Conservation (phyloP, 192 early-diverging fungal genomes). For the Phlyctochytrium planicorne region DNA sequence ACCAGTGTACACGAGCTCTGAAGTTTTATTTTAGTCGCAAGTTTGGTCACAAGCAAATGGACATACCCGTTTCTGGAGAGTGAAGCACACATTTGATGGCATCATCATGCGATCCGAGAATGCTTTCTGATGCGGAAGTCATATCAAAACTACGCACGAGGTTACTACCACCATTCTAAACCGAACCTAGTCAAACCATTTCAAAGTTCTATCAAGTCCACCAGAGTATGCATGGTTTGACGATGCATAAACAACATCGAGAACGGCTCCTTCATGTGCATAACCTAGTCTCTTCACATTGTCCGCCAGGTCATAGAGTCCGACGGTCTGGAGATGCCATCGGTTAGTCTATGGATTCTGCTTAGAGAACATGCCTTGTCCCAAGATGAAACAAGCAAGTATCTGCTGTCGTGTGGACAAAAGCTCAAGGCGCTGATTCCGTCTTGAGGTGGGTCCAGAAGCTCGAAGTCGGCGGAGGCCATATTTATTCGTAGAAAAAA, state of each 20-base stretch:
- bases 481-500: too few species aligned
- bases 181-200: constrained; percentile 10
- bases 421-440: constrained; percentile 80
- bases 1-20: constrained; percentile 38
- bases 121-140: constrained; percentile 46
- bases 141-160: constrained; percentile 51
- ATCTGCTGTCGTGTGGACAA: constrained; percentile 58
- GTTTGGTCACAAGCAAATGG: background rate
- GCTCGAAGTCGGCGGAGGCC: constrained; percentile 61
- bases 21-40: background rate
- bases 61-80: constrained; percentile 23
- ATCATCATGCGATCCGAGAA: constrained; percentile 80
- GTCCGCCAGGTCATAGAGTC: constrained; percentile 75
- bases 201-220: constrained; percentile 72
- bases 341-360: background rate
- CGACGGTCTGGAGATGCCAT: constrained; percentile 55
- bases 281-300: constrained; percentile 60
- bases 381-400: constrained; percentile 86
- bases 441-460: constrained; percentile 79
- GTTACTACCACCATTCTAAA: constrained; percentile 36
- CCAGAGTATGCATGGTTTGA: constrained; percentile 60
- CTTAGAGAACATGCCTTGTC: constrained; percentile 64
- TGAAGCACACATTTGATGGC: constrained; percentile 70
- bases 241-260: constrained; percentile 75
- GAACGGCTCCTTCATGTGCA: constrained; percentile 68